phyloP scores from a whole-genome alignment of 202 grass and related monocot species.

The Setaria italica region DNA sequence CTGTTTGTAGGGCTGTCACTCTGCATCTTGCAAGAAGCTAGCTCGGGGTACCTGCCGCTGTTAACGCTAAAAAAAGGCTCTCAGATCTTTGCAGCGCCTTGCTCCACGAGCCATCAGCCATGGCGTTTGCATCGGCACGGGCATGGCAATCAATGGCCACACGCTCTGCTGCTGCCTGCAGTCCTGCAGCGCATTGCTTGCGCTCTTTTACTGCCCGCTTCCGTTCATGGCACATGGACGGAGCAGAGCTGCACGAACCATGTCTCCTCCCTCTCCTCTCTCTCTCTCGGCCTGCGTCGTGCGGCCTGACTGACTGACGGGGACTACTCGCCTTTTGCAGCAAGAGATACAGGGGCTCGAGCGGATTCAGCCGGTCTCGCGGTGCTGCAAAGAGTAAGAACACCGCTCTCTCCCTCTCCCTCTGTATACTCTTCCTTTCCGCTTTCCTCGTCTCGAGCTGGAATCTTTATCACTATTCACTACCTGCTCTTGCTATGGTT shows the following conservation, averaged over 20 bases:
- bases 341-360: constrained; percentile 90
- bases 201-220: constrained; percentile 17
- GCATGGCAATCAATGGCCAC: neutral
- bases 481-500: neutral
- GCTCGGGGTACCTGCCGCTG: neutral
- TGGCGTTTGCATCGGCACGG: constrained; percentile 26
- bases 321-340: constrained; percentile 54
- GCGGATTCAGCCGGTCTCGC: constrained; percentile 77
- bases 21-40: neutral
- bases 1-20: neutral
- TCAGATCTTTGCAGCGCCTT: neutral
- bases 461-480: neutral
- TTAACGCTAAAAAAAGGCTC: neutral
- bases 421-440: neutral
- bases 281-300: neutral
- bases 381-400: constrained; percentile 94
- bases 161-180: neutral
- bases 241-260: neutral
- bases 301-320: neutral
- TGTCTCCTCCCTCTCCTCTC: neutral
- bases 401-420: constrained; percentile 6
- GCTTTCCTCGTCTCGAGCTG: neutral
- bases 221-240: constrained; percentile 43
- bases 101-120: neutral
- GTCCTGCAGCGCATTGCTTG: constrained; percentile 8